Evolutionary conservation across 1,284 basidiomycete genomes (phyloP).

Genomic region (Butyriboletus appendiculatus): DNA sequence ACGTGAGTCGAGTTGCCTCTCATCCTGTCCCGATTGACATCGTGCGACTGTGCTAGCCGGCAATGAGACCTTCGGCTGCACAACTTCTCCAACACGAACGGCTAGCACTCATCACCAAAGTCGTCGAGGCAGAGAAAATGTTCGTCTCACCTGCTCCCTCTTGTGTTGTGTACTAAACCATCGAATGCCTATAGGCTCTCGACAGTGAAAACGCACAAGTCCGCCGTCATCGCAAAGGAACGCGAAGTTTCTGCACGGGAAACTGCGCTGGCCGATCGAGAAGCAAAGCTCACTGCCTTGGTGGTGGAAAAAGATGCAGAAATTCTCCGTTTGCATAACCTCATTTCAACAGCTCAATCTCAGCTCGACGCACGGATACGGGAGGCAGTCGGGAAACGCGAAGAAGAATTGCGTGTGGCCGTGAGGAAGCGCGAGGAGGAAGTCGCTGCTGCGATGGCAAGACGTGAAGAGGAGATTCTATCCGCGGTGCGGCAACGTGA

Average conservation of each 20-base stretch:
- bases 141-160: slow-evolving; percentile 36
- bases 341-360: slow-evolving; percentile 40
- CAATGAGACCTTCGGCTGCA: slow-evolving; percentile 78
- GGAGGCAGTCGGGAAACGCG: slow-evolving; percentile 60
- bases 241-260: slow-evolving; percentile 68
- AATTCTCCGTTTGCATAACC: slow-evolving; percentile 48
- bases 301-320: slow-evolving; percentile 62
- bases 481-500: slow-evolving; percentile 67
- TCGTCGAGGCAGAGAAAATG: slow-evolving; percentile 80
- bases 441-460: slow-evolving; percentile 61
- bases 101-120: slow-evolving; percentile 69
- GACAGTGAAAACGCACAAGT: slow-evolving; percentile 62
- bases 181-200: slow-evolving; percentile 46
- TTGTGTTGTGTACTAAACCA: background rate
- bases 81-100: slow-evolving; percentile 80
- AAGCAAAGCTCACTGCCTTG: slow-evolving; percentile 47
- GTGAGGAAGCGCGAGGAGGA: slow-evolving; percentile 70
- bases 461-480: slow-evolving; percentile 72
- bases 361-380: slow-evolving; percentile 55
- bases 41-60: slow-evolving; percentile 53
- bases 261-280: slow-evolving; percentile 52
- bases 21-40: background rate
- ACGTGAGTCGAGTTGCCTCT: slow-evolving; percentile 50
- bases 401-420: slow-evolving; percentile 64
- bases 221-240: slow-evolving; percentile 52